A percentile compares a stretch with the other conserved stretches of the same genome.
phyloP scores from a whole-genome alignment of 2,329 filamentous ascomycete species.

The Monosporascus cannonballus region DNA sequence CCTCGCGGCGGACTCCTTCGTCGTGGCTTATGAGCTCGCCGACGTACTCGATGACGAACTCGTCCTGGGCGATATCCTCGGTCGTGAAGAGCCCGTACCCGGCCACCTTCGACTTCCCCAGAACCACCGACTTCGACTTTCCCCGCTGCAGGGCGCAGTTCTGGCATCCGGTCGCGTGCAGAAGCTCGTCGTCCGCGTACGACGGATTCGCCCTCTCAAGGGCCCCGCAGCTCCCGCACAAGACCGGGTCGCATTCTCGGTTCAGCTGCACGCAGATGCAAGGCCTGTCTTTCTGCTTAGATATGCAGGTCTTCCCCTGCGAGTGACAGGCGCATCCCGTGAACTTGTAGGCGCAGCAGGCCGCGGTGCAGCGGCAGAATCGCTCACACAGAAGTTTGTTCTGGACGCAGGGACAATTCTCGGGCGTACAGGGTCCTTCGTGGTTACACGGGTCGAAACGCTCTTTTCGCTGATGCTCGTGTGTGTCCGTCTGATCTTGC shows the following conservation, averaged over 20 bases:
- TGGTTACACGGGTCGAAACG: conserved; percentile 63
- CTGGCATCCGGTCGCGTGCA: conserved; percentile 57
- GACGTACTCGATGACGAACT: conserved; percentile 77
- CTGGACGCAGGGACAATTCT: conserved; percentile 56
- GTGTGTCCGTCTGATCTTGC: conserved; percentile 48
- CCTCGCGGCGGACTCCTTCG: conserved; percentile 64
- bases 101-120: conserved; percentile 65
- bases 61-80: conserved; percentile 58
- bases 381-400: conserved; percentile 64
- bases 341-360: conserved; percentile 56
- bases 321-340: conserved; percentile 60
- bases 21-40: conserved; percentile 69
- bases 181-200: conserved; percentile 53
- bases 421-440: conserved; percentile 55
- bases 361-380: conserved; percentile 58
- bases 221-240: conserved; percentile 68
- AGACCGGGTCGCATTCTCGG: conserved; percentile 73
- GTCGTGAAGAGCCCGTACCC: conserved; percentile 73
- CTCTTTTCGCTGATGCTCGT: conserved; percentile 50
- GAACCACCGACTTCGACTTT: conserved; percentile 56
- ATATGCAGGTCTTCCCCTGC: conserved; percentile 51
- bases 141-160: conserved; percentile 69
- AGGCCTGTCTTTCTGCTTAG: conserved; percentile 49
- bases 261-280: conserved; percentile 70
- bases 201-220: conserved; percentile 60